A percentile compares a stretch with the other conserved stretches of the same genome.
Evolutionary conservation across 495 filamentous ascomycete species (phyloP).

Genomic region (Schizothecium vesticola): DNA sequence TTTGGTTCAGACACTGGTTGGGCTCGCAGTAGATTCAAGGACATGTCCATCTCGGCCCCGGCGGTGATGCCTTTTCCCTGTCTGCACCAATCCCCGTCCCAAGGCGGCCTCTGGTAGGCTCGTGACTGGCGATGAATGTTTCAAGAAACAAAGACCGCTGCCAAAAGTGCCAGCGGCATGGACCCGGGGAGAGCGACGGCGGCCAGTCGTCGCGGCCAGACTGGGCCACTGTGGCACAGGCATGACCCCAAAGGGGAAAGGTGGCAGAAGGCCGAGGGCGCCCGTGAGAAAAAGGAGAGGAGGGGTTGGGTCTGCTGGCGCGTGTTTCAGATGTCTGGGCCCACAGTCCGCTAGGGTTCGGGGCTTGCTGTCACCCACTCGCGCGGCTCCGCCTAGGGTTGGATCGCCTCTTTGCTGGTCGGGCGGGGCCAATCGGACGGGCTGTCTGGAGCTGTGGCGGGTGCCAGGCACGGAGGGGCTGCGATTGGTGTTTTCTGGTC

Average conservation of each 20-base stretch:
- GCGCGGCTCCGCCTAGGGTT: not conserved
- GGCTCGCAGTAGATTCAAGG: no score
- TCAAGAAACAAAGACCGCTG: not conserved
- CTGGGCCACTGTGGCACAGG: slow-evolving; percentile 7
- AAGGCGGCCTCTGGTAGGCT: not conserved
- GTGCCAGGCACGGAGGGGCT: not conserved
- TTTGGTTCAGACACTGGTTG: no score
- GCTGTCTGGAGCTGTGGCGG: not conserved
- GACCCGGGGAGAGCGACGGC: not conserved
- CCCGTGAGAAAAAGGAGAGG: slow-evolving; percentile 3
- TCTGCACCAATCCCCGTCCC: not conserved
- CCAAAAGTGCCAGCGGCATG: not conserved
- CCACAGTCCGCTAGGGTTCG: no score
- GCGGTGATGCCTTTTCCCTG: no score
- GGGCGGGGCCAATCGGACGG: not conserved
- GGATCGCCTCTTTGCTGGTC: not conserved
- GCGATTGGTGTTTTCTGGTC: not conserved
- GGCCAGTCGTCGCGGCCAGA: slow-evolving; percentile 7
- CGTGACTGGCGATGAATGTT: not conserved
- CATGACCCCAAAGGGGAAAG: not conserved
- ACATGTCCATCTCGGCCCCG: no score
- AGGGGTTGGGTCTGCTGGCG: not conserved
- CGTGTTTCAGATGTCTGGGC: slow-evolving; percentile 7
- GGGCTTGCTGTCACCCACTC: not conserved
- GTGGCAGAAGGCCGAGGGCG: not conserved